phyloP scores from a whole-genome alignment of 2,329 filamentous ascomycete species.

The Calonectria hongkongensis region DNA sequence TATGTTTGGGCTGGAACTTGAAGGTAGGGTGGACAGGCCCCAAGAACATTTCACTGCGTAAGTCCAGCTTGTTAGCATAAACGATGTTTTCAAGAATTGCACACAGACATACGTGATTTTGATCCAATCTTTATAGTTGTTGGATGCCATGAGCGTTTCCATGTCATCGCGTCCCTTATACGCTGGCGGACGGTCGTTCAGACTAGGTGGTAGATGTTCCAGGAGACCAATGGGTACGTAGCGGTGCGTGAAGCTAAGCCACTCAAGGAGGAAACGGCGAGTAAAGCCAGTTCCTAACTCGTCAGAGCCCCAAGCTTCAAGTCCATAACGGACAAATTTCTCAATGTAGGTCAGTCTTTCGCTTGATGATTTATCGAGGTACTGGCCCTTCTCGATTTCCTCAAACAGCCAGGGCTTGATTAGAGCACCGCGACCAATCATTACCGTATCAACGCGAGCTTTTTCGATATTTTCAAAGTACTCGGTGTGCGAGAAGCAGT shows the following conservation, averaged over 20 bases:
- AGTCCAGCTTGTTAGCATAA: constrained; percentile 41
- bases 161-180: constrained; percentile 91
- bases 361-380: constrained; percentile 93
- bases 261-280: constrained; percentile 93
- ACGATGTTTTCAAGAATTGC: neutral
- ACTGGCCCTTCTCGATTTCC: constrained; percentile 93
- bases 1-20: constrained; percentile 97
- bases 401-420: constrained; percentile 99
- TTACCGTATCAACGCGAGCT: constrained; percentile 91
- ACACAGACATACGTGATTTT: constrained; percentile 87
- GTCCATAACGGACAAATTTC: constrained; percentile 91
- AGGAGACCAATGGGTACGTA: constrained; percentile 94
- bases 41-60: constrained; percentile 93
- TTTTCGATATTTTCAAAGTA: constrained; percentile 87
- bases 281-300: constrained; percentile 95
- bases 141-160: constrained; percentile 93
- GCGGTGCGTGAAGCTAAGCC: constrained; percentile 93
- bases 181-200: constrained; percentile 91
- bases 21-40: constrained; percentile 93
- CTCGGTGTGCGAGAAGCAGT: constrained; percentile 94
- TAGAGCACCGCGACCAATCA: constrained; percentile 96
- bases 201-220: constrained; percentile 89
- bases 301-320: constrained; percentile 96
- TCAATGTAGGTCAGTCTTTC: constrained; percentile 92
- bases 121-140: constrained; percentile 98